Conservation (phyloP, 2,329 filamentous ascomycete genomes). For the Claviceps africana region DNA sequence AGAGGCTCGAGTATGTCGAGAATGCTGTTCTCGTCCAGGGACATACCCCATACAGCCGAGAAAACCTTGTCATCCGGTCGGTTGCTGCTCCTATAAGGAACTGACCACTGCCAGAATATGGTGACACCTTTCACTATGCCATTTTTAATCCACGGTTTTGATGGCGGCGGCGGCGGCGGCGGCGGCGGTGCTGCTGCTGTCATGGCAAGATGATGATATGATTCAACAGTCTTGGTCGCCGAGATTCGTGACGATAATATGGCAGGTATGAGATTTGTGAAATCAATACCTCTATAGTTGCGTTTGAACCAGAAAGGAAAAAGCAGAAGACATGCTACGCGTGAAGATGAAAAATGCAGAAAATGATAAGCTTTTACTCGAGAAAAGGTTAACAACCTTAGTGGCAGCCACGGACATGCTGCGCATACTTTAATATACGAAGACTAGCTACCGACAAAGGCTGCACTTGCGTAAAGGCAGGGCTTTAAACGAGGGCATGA, state of each 20-base stretch:
- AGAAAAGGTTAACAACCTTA: not conserved
- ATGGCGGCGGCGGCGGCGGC: no score
- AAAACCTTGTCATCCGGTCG: conserved; percentile 7
- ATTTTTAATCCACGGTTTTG: not conserved
- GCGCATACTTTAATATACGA: not conserved
- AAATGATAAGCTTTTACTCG: not conserved
- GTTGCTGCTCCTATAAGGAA: conserved; percentile 9
- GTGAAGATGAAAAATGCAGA: not conserved
- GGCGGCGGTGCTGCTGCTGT: not conserved
- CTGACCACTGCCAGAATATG: conserved; percentile 10
- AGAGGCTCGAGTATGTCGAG: conserved; percentile 1
- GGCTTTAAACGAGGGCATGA: not conserved
- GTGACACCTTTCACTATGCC: not conserved
- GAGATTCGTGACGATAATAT: no score
- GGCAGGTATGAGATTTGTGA: not conserved
- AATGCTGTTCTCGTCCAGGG: not conserved
- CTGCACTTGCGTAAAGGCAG: not conserved
- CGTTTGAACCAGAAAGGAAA: not conserved
- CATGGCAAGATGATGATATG: not conserved
- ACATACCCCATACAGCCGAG: conserved; percentile 5
- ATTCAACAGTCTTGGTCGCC: not conserved
- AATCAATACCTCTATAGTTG: not conserved
- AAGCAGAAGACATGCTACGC: not conserved
- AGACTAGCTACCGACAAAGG: not conserved
- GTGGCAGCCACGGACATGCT: not conserved